Base-by-base conservation (phyloP, 2,329 filamentous ascomycete genomes). In the Ophiostoma perfectum region DNA sequence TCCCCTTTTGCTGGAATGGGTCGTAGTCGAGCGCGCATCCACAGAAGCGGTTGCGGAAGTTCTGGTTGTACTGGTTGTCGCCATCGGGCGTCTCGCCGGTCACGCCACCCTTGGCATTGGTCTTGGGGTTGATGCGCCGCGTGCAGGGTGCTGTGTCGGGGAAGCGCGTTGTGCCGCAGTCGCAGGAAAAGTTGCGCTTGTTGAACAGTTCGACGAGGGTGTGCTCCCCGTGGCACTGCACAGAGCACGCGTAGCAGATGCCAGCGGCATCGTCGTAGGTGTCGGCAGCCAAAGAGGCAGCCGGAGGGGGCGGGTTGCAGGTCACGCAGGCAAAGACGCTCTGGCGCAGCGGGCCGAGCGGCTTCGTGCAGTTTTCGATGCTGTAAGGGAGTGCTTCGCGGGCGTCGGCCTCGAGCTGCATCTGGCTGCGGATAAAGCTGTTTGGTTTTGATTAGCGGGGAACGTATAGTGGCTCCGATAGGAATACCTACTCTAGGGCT, bases 141-240 rank as follows among this genome's bases (percentile, higher is more conserved):
- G 82, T 87, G 76, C 95, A 99, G 27, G 91, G 89, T 67, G 86
- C 88, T 3, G 84, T 87, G 0, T 84, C 80, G 0, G 88, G 86
- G 39, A 96, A 83, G 66, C 94, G 88, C 62, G 89, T 92, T 0
- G 93, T 97, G 39, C 95, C 95, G 75, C 95, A 99, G 78, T 99
- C 95, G 80, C 95, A 99, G 55, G 91, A 91, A 75, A 99, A 98
- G 78, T 97, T 89, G 75, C 96, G 89, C 81, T 97, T 98, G 76
- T 87, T 90, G 80, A 99, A 99, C 27, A 99, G 90, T 79, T 99
- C 95, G 65, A 98, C 95, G 39, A 99, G 87, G 1, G 86, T 90
- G 77, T 99, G 95, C 75, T 98, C 93, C 73, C 95, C 94, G 75
- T 99, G 95, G 77, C 95, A 99, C 74, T 94, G 91, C 70, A 99